Evolutionary conservation across 1,139 yeast genomes (phyloP), one percentile per base, ranked within the genome.

Genomic region (Yamadazyma atmosphaerica): DNA sequence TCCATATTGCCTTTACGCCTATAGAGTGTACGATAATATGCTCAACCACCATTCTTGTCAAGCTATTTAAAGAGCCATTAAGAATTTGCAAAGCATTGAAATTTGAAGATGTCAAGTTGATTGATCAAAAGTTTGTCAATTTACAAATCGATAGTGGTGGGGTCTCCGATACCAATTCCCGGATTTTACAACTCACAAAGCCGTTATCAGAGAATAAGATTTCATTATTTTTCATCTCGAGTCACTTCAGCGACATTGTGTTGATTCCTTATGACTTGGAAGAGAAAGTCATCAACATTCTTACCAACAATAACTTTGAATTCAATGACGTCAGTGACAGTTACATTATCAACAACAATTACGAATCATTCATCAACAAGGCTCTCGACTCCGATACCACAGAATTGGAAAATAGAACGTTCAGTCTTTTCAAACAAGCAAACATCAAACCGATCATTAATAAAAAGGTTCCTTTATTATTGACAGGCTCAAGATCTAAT

Each of bases 241-340:
- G 83, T 30, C 84, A 83, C 58, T 81, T 79, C 51, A 74, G 82
- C 37, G 86, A 83, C 56, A 77, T 79, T 35, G 84, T 83, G n/a
- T 63, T 83, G 29, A 72, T 82, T 13, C 88, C 89, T 0, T 56
- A 54, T 31, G 49, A 57, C 4, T 65, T 67, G 9, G 69, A 69
- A 44, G 66, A 63, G 1, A 65, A 66, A 39, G 85, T 79, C 0
- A 55, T 74, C 2, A 52, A 52, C 22, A 70, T 78, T 4, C 55
- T 81, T 30, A 65, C 74, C 15, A 58, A 59, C 25, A 60, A 67
- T 35, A 64, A 68, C 34, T 77, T 76, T 51, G 61, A 59, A 27
- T 75, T 73, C 53, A 66, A 77, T 22, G 73, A 71, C 43, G 45
- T 61, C 26, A 62, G 70, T 28, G 63, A 68, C 35, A 62, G 67